Conservation (phyloP, 768 basidiomycete genomes). For the Hericium erinaceus region DNA sequence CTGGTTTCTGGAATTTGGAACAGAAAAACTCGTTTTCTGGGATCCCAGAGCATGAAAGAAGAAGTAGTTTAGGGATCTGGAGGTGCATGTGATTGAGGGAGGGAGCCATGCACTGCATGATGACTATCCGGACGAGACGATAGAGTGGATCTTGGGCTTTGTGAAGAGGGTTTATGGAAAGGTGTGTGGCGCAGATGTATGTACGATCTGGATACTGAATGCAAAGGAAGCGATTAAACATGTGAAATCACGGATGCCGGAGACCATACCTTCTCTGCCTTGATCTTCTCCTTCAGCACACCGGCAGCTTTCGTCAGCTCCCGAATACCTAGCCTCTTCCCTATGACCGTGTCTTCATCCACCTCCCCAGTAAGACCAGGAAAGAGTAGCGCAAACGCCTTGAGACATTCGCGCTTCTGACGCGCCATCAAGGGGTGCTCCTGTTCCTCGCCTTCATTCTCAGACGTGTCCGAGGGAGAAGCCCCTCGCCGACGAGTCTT, state of each 20-base stretch:
- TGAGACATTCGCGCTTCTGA: conserved; percentile 45
- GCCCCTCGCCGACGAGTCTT: neutral
- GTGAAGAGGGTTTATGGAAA: neutral
- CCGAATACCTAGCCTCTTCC: conserved; percentile 51
- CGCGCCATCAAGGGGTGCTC: conserved; percentile 30
- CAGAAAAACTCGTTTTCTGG: too few species aligned
- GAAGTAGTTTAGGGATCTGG: neutral
- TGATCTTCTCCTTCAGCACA: conserved; percentile 64
- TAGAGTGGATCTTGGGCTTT: neutral
- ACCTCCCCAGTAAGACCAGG: conserved; percentile 38
- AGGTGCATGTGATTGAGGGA: neutral
- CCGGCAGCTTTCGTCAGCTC: conserved; percentile 54
- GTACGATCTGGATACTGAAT: conserved; percentile 17
- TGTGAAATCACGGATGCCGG: neutral
- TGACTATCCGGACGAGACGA: neutral
- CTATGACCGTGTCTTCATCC: conserved; percentile 33
- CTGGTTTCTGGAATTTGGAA: too few species aligned
- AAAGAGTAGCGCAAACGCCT: conserved; percentile 69
- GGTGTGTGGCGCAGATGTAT: too few species aligned
- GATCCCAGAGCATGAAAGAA: too few species aligned
- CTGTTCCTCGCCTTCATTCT: neutral
- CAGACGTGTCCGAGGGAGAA: neutral
- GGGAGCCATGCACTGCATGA: neutral
- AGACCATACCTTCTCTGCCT: conserved; percentile 56
- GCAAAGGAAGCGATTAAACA: neutral